Evolutionary conservation across 768 basidiomycete species (phyloP).

Genomic region (Chalciporus pseudorubinellus): DNA sequence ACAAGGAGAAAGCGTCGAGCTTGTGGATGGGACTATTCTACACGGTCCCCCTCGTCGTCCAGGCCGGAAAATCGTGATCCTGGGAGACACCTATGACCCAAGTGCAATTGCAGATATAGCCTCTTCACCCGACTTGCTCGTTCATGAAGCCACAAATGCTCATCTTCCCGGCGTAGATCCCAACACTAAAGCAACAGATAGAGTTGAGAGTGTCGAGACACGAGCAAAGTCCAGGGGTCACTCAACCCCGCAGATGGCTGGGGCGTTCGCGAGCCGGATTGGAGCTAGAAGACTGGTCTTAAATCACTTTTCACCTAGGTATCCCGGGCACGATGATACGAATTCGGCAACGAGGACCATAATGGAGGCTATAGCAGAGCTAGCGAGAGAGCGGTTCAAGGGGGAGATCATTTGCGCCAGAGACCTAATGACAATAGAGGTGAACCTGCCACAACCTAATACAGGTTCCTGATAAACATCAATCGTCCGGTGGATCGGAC

Average conservation of each 20-base stretch:
- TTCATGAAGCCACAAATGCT: conserved; percentile 92
- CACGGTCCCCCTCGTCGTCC: conserved; percentile 61
- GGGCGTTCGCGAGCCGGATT: conserved; percentile 67
- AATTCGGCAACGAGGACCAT: conserved; percentile 46
- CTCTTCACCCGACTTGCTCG: conserved; percentile 62
- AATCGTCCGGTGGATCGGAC: conserved; percentile 70
- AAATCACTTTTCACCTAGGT: conserved; percentile 85
- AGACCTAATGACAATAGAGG: conserved; percentile 71
- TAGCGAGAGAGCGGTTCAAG: conserved; percentile 55
- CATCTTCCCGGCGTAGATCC: conserved; percentile 66
- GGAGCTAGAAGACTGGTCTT: conserved; percentile 62
- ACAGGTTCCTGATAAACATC: conserved; percentile 17
- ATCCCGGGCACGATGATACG: conserved; percentile 61
- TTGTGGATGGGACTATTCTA: conserved; percentile 72
- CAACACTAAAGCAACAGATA: conserved; percentile 58
- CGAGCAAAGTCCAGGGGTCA: conserved; percentile 78
- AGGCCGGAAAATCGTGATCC: conserved; percentile 75
- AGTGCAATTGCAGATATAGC: conserved; percentile 63
- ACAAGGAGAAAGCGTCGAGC: conserved; percentile 56
- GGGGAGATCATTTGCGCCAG: conserved; percentile 66
- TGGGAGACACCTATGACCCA: conserved; percentile 85
- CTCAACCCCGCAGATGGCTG: conserved; percentile 91
- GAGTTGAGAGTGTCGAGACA: conserved; percentile 56
- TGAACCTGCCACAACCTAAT: conserved; percentile 36
- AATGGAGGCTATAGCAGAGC: conserved; percentile 60